phyloP scores from a whole-genome alignment of 345 rosid genomes.

The Odontarrhena argentea region DNA sequence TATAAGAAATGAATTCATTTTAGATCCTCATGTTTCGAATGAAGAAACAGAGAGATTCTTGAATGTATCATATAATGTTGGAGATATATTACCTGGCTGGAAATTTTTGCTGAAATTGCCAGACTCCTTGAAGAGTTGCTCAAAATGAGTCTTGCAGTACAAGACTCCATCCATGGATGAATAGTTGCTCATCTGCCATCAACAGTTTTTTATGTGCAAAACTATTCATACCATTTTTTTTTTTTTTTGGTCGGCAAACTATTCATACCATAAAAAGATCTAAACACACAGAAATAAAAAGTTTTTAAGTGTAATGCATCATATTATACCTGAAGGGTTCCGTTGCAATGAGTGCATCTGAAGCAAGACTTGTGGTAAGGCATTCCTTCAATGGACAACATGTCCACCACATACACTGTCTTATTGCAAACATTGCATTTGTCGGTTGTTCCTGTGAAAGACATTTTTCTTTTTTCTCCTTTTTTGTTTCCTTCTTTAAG shows the following conservation, averaged over 20 bases:
- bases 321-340: constrained; percentile 65
- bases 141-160: constrained; percentile 95
- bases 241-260: no score
- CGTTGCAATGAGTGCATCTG: constrained; percentile 94
- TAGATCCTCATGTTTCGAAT: not conserved
- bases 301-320: not conserved
- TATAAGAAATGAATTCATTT: not conserved
- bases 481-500: constrained; percentile 32
- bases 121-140: constrained; percentile 98
- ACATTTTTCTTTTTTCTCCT: constrained; percentile 41
- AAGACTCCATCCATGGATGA: constrained; percentile 98
- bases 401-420: constrained; percentile 84
- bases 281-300: constrained; percentile 2
- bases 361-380: constrained; percentile 91
- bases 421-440: constrained; percentile 92
- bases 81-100: constrained; percentile 51
- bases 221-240: not conserved
- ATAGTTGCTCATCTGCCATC: constrained; percentile 89
- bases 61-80: not conserved
- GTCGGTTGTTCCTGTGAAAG: constrained; percentile 91
- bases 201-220: not conserved
- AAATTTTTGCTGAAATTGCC: constrained; percentile 98
- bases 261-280: not conserved
- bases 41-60: not conserved
- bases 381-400: constrained; percentile 80